Conservation (phyloP, 306 rosid species). For the Pyrus pyrifolia region DNA sequence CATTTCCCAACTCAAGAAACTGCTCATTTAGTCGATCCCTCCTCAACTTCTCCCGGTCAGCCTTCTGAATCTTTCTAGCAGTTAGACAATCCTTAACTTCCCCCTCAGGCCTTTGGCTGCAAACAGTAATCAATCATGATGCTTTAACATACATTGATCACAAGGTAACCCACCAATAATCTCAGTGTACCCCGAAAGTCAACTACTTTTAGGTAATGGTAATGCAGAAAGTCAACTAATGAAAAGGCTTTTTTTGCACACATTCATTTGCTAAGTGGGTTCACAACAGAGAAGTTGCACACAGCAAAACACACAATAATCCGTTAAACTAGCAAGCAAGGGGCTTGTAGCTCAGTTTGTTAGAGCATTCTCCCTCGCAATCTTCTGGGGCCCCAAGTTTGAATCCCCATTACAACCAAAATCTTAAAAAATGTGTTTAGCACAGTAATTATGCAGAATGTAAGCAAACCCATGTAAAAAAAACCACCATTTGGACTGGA, state of each 20-base stretch:
- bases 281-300: neutral
- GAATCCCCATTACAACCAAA: neutral
- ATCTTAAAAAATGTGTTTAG: neutral
- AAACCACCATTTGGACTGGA: neutral
- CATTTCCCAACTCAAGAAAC: slow-evolving; percentile 58
- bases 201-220: neutral
- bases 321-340: neutral
- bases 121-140: slow-evolving; percentile 3
- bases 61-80: slow-evolving; percentile 76
- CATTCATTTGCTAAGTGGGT: neutral
- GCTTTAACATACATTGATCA: neutral
- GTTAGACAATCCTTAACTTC: slow-evolving; percentile 52
- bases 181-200: neutral
- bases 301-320: neutral
- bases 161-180: slow-evolving; percentile 5
- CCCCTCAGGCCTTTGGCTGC: slow-evolving; percentile 45
- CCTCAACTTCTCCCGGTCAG: slow-evolving; percentile 82
- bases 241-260: neutral
- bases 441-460: neutral
- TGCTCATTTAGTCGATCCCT: slow-evolving; percentile 79
- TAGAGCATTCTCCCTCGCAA: no score
- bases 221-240: neutral
- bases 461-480: neutral
- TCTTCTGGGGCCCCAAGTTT: no score
- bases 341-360: no score